Percentiles rank a stretch among this genome's conserved stretches.
Evolutionary conservation across 345 rosid genomes (phyloP).

Genomic region (Theobroma cacao): DNA sequence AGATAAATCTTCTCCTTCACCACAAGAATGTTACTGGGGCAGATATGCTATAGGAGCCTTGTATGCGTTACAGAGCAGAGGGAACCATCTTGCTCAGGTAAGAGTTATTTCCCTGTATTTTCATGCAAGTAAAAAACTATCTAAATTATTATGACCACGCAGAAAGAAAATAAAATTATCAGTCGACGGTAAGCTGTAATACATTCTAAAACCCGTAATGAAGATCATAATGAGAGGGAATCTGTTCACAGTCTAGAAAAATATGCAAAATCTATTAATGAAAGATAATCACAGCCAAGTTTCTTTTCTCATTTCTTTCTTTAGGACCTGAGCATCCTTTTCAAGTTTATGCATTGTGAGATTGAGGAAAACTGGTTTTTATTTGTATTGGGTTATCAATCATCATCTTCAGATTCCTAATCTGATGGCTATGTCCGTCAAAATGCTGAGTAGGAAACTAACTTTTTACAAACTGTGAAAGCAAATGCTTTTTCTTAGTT

Average conservation of each 20-base stretch:
- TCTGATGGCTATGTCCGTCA: not conserved
- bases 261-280: not conserved
- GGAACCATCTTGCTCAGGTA: conserved; percentile 64
- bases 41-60: conserved; percentile 86
- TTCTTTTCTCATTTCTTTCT: not conserved
- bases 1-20: conserved; percentile 27
- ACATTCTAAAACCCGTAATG: not conserved
- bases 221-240: not conserved
- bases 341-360: not conserved
- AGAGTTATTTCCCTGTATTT: conserved; percentile 11
- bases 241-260: not conserved
- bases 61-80: conserved; percentile 68
- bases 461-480: not conserved
- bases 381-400: not conserved
- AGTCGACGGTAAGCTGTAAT: not conserved
- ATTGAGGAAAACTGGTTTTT: not conserved
- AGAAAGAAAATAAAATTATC: conserved; percentile 8
- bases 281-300: conserved; percentile 4
- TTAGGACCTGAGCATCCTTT: not conserved
- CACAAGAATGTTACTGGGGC: conserved; percentile 70
- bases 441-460: not conserved
- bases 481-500: not conserved
- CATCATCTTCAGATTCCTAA: not conserved
- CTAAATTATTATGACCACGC: not conserved
- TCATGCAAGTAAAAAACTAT: not conserved